phyloP scores from a whole-genome alignment of 257 asterid species.

The Forsythia suspensa region DNA sequence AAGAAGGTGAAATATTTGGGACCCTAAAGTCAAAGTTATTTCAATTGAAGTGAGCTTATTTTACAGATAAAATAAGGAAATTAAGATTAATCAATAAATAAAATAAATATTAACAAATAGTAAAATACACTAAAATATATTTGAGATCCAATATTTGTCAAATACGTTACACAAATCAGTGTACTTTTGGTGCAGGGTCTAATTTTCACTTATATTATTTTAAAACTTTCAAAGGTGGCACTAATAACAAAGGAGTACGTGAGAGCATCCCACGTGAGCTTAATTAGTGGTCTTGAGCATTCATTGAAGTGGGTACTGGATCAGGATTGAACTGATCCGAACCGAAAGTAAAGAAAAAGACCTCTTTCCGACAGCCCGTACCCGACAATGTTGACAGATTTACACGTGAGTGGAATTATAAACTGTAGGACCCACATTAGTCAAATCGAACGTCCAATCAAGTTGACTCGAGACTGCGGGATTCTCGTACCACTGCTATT shows the following conservation, averaged over 20 bases:
- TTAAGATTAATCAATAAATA: too few species aligned
- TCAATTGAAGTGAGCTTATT: too few species aligned
- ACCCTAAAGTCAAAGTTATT: too few species aligned
- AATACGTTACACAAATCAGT: too few species aligned
- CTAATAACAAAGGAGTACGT: background rate
- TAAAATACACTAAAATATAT: too few species aligned
- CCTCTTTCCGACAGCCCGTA: conserved; percentile 13
- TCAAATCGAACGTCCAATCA: conserved; percentile 51
- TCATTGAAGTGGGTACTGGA: conserved; percentile 1
- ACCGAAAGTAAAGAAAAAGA: conserved; percentile 10
- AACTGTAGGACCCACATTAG: conserved; percentile 16
- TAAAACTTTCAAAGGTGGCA: background rate
- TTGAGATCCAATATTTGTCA: too few species aligned
- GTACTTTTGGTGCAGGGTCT: too few species aligned
- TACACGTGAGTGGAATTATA: conserved; percentile 48
- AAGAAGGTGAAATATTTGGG: too few species aligned
- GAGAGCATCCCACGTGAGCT: background rate
- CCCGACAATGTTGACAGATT: conserved; percentile 42
- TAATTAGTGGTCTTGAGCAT: background rate
- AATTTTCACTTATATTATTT: background rate
- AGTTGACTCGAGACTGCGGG: conserved; percentile 52
- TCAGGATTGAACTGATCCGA: conserved; percentile 27
- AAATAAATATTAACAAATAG: too few species aligned
- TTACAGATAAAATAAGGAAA: too few species aligned
- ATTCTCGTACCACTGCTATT: conserved; percentile 41